Evolutionary conservation across 306 rosid species (phyloP).

Genomic region (Abrus pulchellus): DNA sequence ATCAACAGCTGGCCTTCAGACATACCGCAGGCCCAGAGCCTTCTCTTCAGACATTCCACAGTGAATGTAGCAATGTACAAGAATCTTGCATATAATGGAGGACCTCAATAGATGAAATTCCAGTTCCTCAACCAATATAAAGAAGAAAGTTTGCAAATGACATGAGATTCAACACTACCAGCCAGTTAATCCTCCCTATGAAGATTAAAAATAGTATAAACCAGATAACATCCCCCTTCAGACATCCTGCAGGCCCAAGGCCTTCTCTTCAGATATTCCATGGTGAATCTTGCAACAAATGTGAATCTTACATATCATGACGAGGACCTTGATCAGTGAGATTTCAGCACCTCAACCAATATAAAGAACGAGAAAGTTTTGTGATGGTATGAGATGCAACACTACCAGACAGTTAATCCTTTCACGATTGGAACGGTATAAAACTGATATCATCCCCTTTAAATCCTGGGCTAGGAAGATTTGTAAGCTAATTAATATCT

Average conservation of each 20-base stretch:
- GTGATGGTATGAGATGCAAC: conserved; percentile 42
- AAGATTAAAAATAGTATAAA: conserved; percentile 27
- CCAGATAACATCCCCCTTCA: conserved; percentile 40
- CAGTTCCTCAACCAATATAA: conserved; percentile 46
- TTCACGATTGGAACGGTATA: conserved; percentile 35
- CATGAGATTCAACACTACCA: conserved; percentile 41
- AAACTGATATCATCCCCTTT: conserved; percentile 28
- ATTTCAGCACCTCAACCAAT: conserved; percentile 49
- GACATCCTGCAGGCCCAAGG: conserved; percentile 44
- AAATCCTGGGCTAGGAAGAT: conserved; percentile 38
- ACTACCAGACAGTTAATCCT: conserved; percentile 30
- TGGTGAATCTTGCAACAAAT: conserved; percentile 36
- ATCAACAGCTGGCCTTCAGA: conserved; percentile 59
- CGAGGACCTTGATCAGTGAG: conserved; percentile 44
- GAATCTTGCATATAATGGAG: conserved; percentile 43
- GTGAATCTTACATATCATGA: conserved; percentile 40
- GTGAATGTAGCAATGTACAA: conserved; percentile 44
- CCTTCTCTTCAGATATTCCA: conserved; percentile 56
- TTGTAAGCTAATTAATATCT: conserved; percentile 35
- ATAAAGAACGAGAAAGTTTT: conserved; percentile 44
- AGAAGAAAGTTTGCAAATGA: conserved; percentile 34
- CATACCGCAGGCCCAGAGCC: conserved; percentile 46
- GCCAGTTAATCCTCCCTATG: conserved; percentile 35
- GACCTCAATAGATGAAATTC: conserved; percentile 49
- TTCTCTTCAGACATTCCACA: conserved; percentile 57